Evolutionary conservation across 2,329 filamentous ascomycete species (phyloP).

Genomic region (Penicillium decumbens): DNA sequence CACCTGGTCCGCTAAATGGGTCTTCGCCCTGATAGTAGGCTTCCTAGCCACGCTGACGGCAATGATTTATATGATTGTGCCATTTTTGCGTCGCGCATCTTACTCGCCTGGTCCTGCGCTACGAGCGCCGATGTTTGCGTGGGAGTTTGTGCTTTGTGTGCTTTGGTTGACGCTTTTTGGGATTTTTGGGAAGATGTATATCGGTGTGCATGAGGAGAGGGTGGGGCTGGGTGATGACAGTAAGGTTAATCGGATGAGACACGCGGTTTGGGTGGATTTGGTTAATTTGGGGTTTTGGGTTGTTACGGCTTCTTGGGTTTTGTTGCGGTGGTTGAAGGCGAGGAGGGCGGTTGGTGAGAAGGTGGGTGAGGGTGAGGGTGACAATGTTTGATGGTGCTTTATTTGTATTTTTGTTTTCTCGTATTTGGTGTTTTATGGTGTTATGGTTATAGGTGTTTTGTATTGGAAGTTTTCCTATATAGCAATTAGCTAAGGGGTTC

Average conservation of each 20-base stretch:
- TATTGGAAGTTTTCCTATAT: too few relatives aligned
- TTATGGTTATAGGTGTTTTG: too few relatives aligned
- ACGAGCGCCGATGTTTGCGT: slow-evolving; percentile 52
- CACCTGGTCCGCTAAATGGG: slow-evolving; percentile 65
- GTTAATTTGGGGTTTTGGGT: slow-evolving; percentile 73
- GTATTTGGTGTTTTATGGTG: too few relatives aligned
- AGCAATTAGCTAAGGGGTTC: too few relatives aligned
- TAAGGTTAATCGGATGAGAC: slow-evolving; percentile 69
- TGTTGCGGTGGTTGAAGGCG: slow-evolving; percentile 35
- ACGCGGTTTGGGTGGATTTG: slow-evolving; percentile 79
- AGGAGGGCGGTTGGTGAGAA: slow-evolving; percentile 22
- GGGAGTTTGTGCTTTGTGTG: slow-evolving; percentile 68
- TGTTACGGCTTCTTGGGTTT: slow-evolving; percentile 48
- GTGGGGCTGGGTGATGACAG: slow-evolving; percentile 6
- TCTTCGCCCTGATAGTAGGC: slow-evolving; percentile 70
- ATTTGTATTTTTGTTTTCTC: too few relatives aligned
- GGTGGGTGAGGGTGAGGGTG: background rate
- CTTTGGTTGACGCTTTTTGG: slow-evolving; percentile 81
- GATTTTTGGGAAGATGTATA: slow-evolving; percentile 76
- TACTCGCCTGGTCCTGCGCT: slow-evolving; percentile 24
- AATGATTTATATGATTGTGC: slow-evolving; percentile 61
- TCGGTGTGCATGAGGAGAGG: slow-evolving; percentile 47
- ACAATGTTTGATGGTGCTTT: too few relatives aligned
- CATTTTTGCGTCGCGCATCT: slow-evolving; percentile 39
- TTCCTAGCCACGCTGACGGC: slow-evolving; percentile 62